Conservation (phyloP, 1,284 basidiomycete species). For the Melampsora medusae region DNA sequence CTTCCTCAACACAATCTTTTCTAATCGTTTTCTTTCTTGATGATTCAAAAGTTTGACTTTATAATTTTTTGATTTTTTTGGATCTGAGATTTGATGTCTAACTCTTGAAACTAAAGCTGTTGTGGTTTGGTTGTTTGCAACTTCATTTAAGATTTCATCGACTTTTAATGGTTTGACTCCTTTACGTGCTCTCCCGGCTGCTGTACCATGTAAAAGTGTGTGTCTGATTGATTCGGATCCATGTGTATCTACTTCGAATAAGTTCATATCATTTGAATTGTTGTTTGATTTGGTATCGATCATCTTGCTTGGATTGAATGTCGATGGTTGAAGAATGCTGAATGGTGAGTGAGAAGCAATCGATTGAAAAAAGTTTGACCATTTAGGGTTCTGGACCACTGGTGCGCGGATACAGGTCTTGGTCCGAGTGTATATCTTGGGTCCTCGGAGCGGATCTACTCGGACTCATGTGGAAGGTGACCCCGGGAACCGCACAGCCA, state of each 20-base stretch:
- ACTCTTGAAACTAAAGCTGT: slow-evolving; percentile 4
- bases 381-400: no score
- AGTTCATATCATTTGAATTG: no score
- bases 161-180: slow-evolving; percentile 29
- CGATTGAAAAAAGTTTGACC: no score
- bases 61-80: slow-evolving; percentile 2
- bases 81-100: slow-evolving; percentile 3
- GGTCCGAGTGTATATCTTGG: no score
- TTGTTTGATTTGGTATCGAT: no score
- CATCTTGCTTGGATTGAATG: no score
- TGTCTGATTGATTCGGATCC: slow-evolving; percentile 35
- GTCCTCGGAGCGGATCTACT: no score
- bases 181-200: slow-evolving; percentile 17
- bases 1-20: slow-evolving; percentile 33
- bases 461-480: no score
- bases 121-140: background rate
- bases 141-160: slow-evolving; percentile 30
- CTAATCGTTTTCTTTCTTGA: slow-evolving; percentile 20
- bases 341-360: no score
- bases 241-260: slow-evolving; percentile 36
- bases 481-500: no score
- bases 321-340: no score
- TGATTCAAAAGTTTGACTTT: slow-evolving; percentile 8
- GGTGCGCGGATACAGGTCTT: no score
- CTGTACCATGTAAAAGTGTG: slow-evolving; percentile 25